phyloP scores from a whole-genome alignment of 768 basidiomycete species.

The Mrakia blollopis region DNA sequence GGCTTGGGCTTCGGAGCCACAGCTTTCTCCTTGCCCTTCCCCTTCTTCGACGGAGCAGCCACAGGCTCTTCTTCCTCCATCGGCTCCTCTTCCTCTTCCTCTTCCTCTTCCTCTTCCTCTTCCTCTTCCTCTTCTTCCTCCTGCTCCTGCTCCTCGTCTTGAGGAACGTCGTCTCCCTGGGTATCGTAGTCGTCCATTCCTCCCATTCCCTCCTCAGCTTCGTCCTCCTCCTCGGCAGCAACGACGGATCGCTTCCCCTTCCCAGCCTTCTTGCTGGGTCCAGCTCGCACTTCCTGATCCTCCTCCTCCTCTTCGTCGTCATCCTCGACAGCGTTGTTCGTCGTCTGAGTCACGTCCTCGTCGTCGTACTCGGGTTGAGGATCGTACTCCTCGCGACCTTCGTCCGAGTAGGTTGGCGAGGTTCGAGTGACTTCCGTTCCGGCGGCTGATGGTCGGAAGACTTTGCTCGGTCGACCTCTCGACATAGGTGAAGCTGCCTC shows the following conservation, averaged over 20 bases:
- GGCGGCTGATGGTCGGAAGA: background rate
- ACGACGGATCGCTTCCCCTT: background rate
- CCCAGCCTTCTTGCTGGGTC: slow-evolving; percentile 6
- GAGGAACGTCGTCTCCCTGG: background rate
- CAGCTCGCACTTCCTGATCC: background rate
- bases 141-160: background rate
- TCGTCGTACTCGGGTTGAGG: slow-evolving; percentile 7
- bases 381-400: slow-evolving; percentile 22
- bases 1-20: background rate
- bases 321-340: background rate
- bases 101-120: background rate
- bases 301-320: slow-evolving; percentile 3
- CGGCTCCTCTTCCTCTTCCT: slow-evolving; percentile 12
- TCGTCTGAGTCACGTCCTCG: background rate
- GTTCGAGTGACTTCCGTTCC: background rate
- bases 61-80: background rate
- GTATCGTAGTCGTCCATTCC: slow-evolving; percentile 15
- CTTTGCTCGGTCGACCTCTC: slow-evolving; percentile 2
- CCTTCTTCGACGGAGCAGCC: slow-evolving; percentile 6
- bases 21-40: slow-evolving; percentile 18
- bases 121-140: background rate
- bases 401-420: slow-evolving; percentile 10
- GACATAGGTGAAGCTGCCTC: background rate
- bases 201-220: background rate
- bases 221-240: background rate